Conservation (phyloP, 768 basidiomycete genomes). For the Tylopilus sp. region DNA sequence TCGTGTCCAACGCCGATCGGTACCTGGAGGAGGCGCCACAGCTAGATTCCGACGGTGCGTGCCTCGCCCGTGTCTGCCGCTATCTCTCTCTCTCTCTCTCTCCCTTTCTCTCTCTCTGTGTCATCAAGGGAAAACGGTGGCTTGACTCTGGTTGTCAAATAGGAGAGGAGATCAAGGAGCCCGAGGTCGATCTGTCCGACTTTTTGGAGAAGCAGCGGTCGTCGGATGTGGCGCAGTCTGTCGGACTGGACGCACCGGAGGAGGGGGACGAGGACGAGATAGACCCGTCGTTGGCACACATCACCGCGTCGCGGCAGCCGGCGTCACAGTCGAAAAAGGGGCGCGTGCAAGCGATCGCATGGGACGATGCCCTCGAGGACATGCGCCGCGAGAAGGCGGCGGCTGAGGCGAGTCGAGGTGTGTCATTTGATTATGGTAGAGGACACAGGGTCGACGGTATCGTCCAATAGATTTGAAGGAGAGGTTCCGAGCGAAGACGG, state of each 20-base stretch:
- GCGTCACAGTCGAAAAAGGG: slow-evolving; percentile 50
- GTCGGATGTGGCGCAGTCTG: slow-evolving; percentile 31
- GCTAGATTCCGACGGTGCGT: slow-evolving; percentile 64
- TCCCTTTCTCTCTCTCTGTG: no score
- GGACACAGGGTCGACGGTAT: background rate
- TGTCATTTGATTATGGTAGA: slow-evolving; percentile 3
- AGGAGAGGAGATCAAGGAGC: slow-evolving; percentile 68
- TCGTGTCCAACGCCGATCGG: slow-evolving; percentile 70
- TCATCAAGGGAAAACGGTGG: no score
- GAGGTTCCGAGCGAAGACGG: slow-evolving; percentile 55
- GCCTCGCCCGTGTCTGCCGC: no score
- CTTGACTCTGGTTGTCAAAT: background rate
- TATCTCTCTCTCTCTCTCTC: no score
- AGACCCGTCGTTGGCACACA: slow-evolving; percentile 54
- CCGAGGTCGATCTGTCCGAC: slow-evolving; percentile 65
- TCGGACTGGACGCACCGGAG: slow-evolving; percentile 21
- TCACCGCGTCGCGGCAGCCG: slow-evolving; percentile 33
- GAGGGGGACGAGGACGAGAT: slow-evolving; percentile 50
- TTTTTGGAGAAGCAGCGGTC: slow-evolving; percentile 65
- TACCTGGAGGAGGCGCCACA: slow-evolving; percentile 70
- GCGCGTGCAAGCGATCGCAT: slow-evolving; percentile 58
- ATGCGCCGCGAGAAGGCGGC: slow-evolving; percentile 66
- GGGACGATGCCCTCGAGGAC: slow-evolving; percentile 64
- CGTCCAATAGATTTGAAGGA: slow-evolving; percentile 49
- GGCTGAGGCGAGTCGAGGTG: slow-evolving; percentile 76